phyloP scores from a whole-genome alignment of 2,329 filamentous ascomycete genomes.

The Ramichloridium luteum region DNA sequence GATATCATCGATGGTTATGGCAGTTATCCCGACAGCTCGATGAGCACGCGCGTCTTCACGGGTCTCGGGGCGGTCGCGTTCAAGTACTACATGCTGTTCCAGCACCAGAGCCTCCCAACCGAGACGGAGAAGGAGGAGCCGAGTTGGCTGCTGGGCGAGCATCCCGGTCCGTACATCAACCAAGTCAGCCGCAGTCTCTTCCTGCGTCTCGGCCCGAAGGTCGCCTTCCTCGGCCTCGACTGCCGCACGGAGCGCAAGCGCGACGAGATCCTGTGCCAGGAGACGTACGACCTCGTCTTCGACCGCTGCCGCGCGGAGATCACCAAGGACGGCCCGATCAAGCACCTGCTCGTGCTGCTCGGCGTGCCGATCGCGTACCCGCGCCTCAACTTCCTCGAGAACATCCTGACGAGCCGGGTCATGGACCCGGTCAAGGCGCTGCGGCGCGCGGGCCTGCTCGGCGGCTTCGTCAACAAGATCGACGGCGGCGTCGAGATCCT shows the following conservation, averaged over 20 bases:
- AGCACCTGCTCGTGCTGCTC: slow-evolving; percentile 78
- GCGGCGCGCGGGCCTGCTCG: slow-evolving; percentile 67
- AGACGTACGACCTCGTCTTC: slow-evolving; percentile 77
- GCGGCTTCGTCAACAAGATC: slow-evolving; percentile 71
- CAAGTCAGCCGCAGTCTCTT: slow-evolving; percentile 78
- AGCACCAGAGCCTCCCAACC: slow-evolving; percentile 75
- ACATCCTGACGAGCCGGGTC: slow-evolving; percentile 63
- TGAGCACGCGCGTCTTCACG: slow-evolving; percentile 76
- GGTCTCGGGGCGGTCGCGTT: slow-evolving; percentile 85
- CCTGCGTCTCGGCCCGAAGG: slow-evolving; percentile 64
- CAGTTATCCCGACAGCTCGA: slow-evolving; percentile 83
- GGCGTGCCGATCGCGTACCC: slow-evolving; percentile 51
- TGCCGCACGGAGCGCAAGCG: slow-evolving; percentile 82
- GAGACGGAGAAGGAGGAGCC: slow-evolving; percentile 78
- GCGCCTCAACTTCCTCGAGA: slow-evolving; percentile 46
- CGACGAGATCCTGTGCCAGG: slow-evolving; percentile 65
- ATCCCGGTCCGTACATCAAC: slow-evolving; percentile 79
- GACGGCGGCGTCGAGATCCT: slow-evolving; percentile 85
- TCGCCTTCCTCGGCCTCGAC: slow-evolving; percentile 78
- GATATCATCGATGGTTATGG: slow-evolving; percentile 62
- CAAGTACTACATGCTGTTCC: slow-evolving; percentile 98
- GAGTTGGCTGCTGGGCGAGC: slow-evolving; percentile 74
- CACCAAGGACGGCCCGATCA: slow-evolving; percentile 67
- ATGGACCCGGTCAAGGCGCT: slow-evolving; percentile 86
- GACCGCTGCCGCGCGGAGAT: slow-evolving; percentile 76